Percentiles rank a stretch among this genome's conserved stretches.
Conservation (phyloP, 2,329 filamentous ascomycete genomes). For the Arthrinium phaeospermum region DNA sequence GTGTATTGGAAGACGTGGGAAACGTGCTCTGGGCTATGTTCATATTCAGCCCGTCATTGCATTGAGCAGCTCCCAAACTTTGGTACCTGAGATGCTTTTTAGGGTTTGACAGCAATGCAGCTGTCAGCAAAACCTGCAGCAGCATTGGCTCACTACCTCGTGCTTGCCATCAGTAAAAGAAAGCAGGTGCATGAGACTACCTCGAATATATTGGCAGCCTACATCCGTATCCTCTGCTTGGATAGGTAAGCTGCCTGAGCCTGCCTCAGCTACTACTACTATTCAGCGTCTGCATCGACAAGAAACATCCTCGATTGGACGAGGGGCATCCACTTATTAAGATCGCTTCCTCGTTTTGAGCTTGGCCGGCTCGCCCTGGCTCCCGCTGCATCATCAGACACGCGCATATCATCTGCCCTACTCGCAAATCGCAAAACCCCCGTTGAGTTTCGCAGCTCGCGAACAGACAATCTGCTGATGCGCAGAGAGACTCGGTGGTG, state of each 20-base stretch:
- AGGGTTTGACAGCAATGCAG: conserved; percentile 13
- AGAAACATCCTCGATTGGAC: neutral
- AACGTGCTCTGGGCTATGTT: neutral
- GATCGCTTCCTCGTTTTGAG: neutral
- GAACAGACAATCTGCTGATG: neutral
- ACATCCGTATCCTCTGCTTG: neutral
- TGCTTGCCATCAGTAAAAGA: conserved; percentile 1
- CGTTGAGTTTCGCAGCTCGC: neutral
- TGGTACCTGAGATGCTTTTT: conserved; percentile 10
- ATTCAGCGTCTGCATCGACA: neutral
- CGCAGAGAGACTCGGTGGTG: conserved; percentile 3
- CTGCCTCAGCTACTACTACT: neutral
- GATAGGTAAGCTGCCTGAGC: neutral
- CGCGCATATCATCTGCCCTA: conserved; percentile 1
- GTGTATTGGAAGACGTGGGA: neutral
- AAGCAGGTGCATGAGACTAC: neutral
- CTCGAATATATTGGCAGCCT: conserved; percentile 6
- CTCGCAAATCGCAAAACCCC: conserved; percentile 7
- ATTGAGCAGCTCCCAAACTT: neutral
- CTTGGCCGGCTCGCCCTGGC: conserved; percentile 3
- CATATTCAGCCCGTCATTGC: neutral
- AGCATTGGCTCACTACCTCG: conserved; percentile 4
- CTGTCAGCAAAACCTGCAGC: conserved; percentile 1
- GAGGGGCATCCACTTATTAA: neutral
- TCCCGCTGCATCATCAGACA: conserved; percentile 1